Evolutionary conservation across 768 basidiomycete species (phyloP), one percentile per base, ranked within the genome.

Genomic region (Filobasidium wieringae): DNA sequence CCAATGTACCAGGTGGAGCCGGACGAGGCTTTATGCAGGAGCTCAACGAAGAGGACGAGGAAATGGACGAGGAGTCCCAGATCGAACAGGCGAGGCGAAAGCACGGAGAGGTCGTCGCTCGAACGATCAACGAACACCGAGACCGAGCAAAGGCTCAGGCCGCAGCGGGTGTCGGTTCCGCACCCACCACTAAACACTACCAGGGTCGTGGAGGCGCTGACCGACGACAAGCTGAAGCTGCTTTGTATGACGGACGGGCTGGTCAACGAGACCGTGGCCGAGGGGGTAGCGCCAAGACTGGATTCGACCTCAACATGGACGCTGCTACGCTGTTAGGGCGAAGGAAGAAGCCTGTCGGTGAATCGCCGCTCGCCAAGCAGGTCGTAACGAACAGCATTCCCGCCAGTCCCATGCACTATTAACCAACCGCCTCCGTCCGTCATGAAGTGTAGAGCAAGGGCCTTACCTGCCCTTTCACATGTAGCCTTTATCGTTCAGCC

Each of bases 31-130:
- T 86, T 77, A 75, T 96, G 22, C 79, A 79, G 8, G 88, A 86
- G 5, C 79, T 99, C 63, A 95, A 97, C 72, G 95, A 97, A 68
- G 91, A 90, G 54, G 91, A 92, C 57, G 93, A 96, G 69, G 80
- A 80, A 14, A 75, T 66, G 7, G 77, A 76, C 26, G 79, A 81
- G 22, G 77, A 76, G 15, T 75, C 72, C 9, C 70, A 78, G 19
- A 69, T 85, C 14, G 79, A 81, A n/a, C 78, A 80, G 22, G 79
- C 78, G 9, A 60, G 72, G 59, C 66, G 67, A 31, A 76, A 75
- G 66, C 74, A 78, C 60, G 77, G 76, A 32, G 72, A 72, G 43
- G 68, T 72, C 51, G 75, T 75, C 17, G 74, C 76, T 7, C 55
- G 68, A 39, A 74, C 72, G 56, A 72, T 78, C 51, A 66, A 76